phyloP scores from a whole-genome alignment of 768 basidiomycete species.

The Paxillus rubicundulus region DNA sequence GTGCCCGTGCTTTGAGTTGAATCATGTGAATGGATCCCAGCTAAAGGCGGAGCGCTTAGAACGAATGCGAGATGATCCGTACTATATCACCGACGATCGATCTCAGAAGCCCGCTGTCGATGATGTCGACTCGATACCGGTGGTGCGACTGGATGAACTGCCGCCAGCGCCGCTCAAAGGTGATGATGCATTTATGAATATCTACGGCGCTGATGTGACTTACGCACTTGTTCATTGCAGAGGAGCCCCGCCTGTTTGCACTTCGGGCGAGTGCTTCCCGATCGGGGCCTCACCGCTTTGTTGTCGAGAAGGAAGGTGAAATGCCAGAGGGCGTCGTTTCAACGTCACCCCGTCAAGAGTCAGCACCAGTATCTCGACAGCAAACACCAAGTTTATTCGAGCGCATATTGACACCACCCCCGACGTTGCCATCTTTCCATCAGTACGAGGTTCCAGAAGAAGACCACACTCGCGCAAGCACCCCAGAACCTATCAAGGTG shows the following conservation, averaged over 20 bases:
- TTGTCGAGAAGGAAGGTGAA: conserved; percentile 78
- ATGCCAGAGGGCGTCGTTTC: conserved; percentile 65
- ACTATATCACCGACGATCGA: conserved; percentile 76
- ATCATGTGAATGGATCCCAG: conserved; percentile 37
- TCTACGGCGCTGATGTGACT: conserved; percentile 16
- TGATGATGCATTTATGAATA: background rate
- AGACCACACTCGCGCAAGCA: conserved; percentile 49
- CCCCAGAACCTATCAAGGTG: conserved; percentile 73
- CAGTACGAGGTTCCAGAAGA: conserved; percentile 51
- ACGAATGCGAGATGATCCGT: conserved; percentile 82
- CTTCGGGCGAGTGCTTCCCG: conserved; percentile 41
- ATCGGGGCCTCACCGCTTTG: conserved; percentile 47
- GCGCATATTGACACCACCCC: conserved; percentile 35
- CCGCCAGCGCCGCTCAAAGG: conserved; percentile 45
- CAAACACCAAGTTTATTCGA: conserved; percentile 27
- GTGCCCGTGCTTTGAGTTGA: conserved; percentile 1
- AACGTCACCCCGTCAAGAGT: conserved; percentile 19
- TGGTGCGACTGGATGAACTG: conserved; percentile 79
- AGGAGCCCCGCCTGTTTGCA: conserved; percentile 43
- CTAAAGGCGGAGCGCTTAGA: conserved; percentile 73
- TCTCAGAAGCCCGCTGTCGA: conserved; percentile 39
- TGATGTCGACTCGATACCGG: conserved; percentile 90
- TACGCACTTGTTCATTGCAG: conserved; percentile 25
- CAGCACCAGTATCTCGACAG: conserved; percentile 26
- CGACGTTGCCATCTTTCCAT: conserved; percentile 41